phyloP scores from a whole-genome alignment of 805 yeast genomes.

The Ogataea thermomethanolica region DNA sequence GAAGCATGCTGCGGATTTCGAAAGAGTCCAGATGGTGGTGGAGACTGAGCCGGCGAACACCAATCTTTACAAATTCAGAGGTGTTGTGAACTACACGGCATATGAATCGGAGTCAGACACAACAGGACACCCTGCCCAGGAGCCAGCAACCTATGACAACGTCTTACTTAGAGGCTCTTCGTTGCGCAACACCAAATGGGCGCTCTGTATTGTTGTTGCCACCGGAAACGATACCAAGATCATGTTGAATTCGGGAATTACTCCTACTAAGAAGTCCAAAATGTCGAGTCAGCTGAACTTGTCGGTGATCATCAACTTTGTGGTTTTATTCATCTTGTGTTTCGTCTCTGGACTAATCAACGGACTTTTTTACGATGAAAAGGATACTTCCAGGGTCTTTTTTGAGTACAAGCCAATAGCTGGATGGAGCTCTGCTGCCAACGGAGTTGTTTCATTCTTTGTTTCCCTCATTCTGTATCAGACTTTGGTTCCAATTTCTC shows the following conservation, averaged over 20 bases:
- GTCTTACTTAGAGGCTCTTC: constrained; percentile 69
- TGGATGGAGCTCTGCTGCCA: constrained; percentile 50
- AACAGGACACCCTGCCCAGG: constrained; percentile 37
- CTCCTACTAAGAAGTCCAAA: constrained; percentile 69
- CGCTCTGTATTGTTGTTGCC: constrained; percentile 66
- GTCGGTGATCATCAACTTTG: constrained; percentile 62
- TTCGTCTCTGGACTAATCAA: constrained; percentile 67
- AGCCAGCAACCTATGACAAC: constrained; percentile 60
- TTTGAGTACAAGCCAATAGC: constrained; percentile 65
- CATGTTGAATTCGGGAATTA: constrained; percentile 72
- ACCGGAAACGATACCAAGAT: constrained; percentile 77
- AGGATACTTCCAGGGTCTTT: constrained; percentile 43
- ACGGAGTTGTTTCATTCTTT: constrained; percentile 66
- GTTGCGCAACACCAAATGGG: constrained; percentile 74
- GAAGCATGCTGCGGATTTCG: constrained; percentile 56
- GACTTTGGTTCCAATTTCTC: constrained; percentile 74
- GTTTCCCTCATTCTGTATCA: constrained; percentile 74
- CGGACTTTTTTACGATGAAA: constrained; percentile 54
- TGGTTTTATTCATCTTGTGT: constrained; percentile 59
- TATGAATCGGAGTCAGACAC: constrained; percentile 31
- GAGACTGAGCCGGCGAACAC: constrained; percentile 74
- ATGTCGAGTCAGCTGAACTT: constrained; percentile 64
- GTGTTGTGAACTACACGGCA: constrained; percentile 54
- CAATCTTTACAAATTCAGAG: constrained; percentile 61
- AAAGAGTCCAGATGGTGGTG: constrained; percentile 53